Evolutionary conservation across 148 eudicot genomes (phyloP).

Genomic region (Camellia sinensis): DNA sequence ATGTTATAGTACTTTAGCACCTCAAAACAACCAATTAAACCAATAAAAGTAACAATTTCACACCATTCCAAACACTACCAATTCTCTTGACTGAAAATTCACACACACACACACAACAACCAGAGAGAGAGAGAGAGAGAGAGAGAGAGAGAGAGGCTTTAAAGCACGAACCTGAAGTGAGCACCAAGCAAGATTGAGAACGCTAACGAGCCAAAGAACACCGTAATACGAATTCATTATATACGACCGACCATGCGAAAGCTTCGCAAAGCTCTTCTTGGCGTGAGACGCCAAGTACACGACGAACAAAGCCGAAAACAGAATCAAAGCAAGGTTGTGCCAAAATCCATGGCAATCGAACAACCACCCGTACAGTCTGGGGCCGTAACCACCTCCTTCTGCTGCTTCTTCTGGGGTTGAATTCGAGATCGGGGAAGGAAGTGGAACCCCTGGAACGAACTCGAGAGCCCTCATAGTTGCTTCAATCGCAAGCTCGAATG

Average conservation of each 20-base stretch:
- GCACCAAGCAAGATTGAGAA: slow-evolving; percentile 76
- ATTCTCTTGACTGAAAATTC: too few species aligned
- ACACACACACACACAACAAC: not conserved
- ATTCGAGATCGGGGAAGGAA: not conserved
- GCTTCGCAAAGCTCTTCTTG: slow-evolving; percentile 49
- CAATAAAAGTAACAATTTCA: not conserved
- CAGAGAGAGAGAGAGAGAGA: too few species aligned
- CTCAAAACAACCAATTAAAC: not conserved
- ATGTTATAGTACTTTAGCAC: not conserved
- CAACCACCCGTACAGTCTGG: slow-evolving; percentile 40
- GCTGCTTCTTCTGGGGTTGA: slow-evolving; percentile 16
- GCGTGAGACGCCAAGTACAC: slow-evolving; percentile 57
- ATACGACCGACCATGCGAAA: slow-evolving; percentile 53
- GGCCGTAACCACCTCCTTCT: slow-evolving; percentile 17
- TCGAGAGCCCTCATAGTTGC: slow-evolving; percentile 12
- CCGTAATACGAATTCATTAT: slow-evolving; percentile 62
- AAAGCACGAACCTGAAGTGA: slow-evolving; percentile 53
- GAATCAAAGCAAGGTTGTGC: slow-evolving; percentile 53
- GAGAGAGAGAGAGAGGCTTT: not conserved
- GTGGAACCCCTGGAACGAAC: not conserved
- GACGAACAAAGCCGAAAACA: slow-evolving; percentile 51
- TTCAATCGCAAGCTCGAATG: not conserved
- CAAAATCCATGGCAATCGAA: slow-evolving; percentile 62
- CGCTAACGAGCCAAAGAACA: slow-evolving; percentile 59
- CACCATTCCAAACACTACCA: not conserved